These are phyloP conservation scores for Acephala macrosclerotiorum DNA, from an alignment of 2,329 filamentous ascomycete genomes.

Conservation along the genomic window DNA sequence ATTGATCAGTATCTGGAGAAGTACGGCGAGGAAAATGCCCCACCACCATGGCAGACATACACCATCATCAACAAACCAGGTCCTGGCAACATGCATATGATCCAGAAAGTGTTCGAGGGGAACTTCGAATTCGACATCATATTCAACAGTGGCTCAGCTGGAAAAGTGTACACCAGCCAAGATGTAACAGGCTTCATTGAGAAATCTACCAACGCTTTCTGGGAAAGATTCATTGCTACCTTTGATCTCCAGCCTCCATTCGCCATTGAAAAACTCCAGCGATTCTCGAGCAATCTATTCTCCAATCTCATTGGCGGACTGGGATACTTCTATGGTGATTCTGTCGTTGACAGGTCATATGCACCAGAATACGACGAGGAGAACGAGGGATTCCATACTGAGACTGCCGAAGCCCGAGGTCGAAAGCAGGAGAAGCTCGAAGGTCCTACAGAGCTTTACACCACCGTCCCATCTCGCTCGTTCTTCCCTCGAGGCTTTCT, in stretches of 20 bases:
- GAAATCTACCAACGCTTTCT: slow-evolving; percentile 71
- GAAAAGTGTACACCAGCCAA: slow-evolving; percentile 60
- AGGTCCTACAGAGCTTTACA: slow-evolving; percentile 88
- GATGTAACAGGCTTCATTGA: slow-evolving; percentile 76
- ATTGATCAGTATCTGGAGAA: slow-evolving; percentile 65
- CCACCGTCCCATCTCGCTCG: slow-evolving; percentile 87
- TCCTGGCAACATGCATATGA: slow-evolving; percentile 80
- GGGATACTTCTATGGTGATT: slow-evolving; percentile 92
- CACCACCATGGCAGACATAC: slow-evolving; percentile 87
- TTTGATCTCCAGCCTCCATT: slow-evolving; percentile 82
- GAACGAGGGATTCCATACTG: slow-evolving; percentile 94
- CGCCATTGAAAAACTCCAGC: slow-evolving; percentile 72
- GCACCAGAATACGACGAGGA: slow-evolving; percentile 95
- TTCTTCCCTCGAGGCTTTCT: slow-evolving; percentile 98
- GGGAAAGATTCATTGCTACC: slow-evolving; percentile 74
- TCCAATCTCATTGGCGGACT: slow-evolving; percentile 94
- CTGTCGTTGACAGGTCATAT: slow-evolving; percentile 88
- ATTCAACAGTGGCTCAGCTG: slow-evolving; percentile 79
- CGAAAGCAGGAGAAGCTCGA: slow-evolving; percentile 74
- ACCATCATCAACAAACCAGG: slow-evolving; percentile 75
- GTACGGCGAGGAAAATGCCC: slow-evolving; percentile 70
- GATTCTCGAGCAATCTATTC: slow-evolving; percentile 88
- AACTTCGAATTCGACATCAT: slow-evolving; percentile 93
- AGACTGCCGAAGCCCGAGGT: slow-evolving; percentile 79
- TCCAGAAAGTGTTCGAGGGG: slow-evolving; percentile 92